Evolutionary conservation across 352 stramenopile genomes (phyloP), one percentile per base, ranked within the genome.

Genomic region (Pythium chondricola): DNA sequence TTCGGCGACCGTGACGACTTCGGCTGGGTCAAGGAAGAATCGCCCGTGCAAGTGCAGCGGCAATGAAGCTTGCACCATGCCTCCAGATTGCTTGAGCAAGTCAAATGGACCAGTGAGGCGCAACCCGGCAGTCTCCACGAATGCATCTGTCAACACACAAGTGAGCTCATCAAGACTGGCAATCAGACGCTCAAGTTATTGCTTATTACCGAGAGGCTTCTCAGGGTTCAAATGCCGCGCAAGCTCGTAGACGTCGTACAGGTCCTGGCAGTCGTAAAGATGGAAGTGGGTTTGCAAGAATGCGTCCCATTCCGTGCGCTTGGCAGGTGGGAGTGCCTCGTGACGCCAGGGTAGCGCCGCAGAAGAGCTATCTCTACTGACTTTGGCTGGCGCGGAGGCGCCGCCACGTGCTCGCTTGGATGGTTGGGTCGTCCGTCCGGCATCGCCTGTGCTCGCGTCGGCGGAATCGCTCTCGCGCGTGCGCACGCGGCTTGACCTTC

Each of bases 11-110:
- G 66, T 52, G 24, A 62, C 56, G 25, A 87, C 64, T 46, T 87
- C 75, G 11, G 75, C 68, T 2, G 72, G 72, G 21, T 87, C 75
- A 7, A 69, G 52, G 30, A 67, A 77, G 51, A 60, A 75, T 4
- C 75, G 63, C 2, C 68, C 72, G 21, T 85, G 75, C n/a, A 87
- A 41, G 58, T 60, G 63, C 36, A 81, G 33, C 25, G 71, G 71
- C 44, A 70, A 74, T 20, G 57, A 40, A 26, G 48, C n/a, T 3
- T 27, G n/a, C 27, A 83, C 45, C 9, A 55, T 33, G 20, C 22
- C 54, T 17, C 43, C 43, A n/a, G 48, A 40, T 29, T 24, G 20
- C 9, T 31, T 32, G 10, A 87, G 56, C 18, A 81, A 29, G n/a
- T 77, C 72, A 36, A 85, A 87, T 1, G 60, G 60, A 24, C 75